Conservation (phyloP, 1,284 basidiomycete genomes). For the Exobasidium rhododendri region DNA sequence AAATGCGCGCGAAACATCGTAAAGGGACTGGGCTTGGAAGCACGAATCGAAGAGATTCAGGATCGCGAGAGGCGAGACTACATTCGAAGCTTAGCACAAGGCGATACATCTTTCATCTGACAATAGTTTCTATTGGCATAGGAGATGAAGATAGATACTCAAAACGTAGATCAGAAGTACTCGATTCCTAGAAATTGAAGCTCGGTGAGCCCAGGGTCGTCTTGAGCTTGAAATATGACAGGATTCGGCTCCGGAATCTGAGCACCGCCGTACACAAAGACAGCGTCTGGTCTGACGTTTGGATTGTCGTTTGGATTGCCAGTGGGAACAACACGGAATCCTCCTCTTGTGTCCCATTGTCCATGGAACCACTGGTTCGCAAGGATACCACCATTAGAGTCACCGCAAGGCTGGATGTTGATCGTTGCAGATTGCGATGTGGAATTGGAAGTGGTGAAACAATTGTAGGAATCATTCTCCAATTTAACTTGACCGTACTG, state of each 20-base stretch:
- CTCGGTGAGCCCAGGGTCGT: neutral
- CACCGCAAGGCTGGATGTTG: neutral
- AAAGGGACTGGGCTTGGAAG: neutral
- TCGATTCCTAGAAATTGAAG: neutral
- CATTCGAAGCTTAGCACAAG: too few species aligned
- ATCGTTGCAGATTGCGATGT: neutral
- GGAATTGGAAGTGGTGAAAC: neutral
- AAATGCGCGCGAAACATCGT: neutral
- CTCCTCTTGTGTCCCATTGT: neutral
- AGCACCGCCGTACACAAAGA: neutral
- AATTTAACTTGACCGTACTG: neutral
- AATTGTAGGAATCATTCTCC: neutral
- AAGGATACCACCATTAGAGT: conserved; percentile 1
- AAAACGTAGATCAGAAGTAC: neutral
- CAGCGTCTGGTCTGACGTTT: neutral
- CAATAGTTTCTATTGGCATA: too few species aligned
- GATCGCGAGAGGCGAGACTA: too few species aligned
- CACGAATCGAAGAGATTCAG: neutral
- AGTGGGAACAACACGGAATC: neutral
- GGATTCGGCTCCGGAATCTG: neutral
- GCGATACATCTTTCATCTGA: too few species aligned
- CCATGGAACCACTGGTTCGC: conserved; percentile 5
- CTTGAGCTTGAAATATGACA: neutral
- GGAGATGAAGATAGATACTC: too few species aligned
- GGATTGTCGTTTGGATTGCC: neutral